phyloP scores from a whole-genome alignment of 306 rosid species.

The Castanea crenata region DNA sequence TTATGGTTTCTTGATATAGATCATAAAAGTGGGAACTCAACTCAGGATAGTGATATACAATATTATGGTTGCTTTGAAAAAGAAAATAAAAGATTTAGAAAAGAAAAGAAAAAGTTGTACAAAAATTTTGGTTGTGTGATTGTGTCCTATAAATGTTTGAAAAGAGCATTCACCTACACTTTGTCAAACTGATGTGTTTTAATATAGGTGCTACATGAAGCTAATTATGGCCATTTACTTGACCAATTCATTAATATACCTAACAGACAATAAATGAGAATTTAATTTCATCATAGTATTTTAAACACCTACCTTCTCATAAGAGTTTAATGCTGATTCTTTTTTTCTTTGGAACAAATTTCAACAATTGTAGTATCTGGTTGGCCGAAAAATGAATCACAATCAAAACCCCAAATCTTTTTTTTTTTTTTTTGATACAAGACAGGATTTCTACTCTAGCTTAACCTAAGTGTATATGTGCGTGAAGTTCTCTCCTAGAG shows the following conservation, averaged over 20 bases:
- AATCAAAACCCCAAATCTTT: background rate
- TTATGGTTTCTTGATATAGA: background rate
- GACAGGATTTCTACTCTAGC: too few relatives aligned
- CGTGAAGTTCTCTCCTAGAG: too few relatives aligned
- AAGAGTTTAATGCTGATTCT: conserved; percentile 10
- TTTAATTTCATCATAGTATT: conserved; percentile 37
- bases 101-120: background rate
- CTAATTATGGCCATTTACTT: conserved; percentile 50
- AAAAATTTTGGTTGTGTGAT: conserved; percentile 14
- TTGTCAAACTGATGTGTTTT: conserved; percentile 44
- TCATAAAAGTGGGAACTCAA: background rate
- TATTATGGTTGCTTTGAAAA: background rate
- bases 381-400: background rate
- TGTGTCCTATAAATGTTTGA: conserved; percentile 43
- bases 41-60: conserved; percentile 1
- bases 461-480: too few relatives aligned
- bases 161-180: conserved; percentile 47
- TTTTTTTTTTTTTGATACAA: too few relatives aligned
- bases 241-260: conserved; percentile 48
- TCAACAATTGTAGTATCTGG: background rate
- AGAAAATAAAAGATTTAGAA: too few relatives aligned
- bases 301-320: conserved; percentile 33
- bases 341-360: background rate
- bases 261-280: conserved; percentile 42
- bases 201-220: conserved; percentile 42